Evolutionary conservation across 2,329 filamentous ascomycete species (phyloP).

Genomic region (Diaporthe capsici): DNA sequence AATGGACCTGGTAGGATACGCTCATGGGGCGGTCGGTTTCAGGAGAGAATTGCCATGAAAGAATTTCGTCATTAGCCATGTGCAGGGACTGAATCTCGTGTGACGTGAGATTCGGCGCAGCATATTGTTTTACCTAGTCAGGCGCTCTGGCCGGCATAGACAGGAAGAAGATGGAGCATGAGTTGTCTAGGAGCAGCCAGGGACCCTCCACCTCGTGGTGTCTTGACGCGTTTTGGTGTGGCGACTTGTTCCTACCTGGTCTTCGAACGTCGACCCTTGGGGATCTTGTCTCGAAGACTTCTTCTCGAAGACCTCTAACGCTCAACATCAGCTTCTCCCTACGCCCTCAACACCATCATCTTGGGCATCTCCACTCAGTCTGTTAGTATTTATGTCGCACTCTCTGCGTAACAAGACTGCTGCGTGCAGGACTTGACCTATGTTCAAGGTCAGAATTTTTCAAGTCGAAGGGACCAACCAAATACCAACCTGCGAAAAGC

Average conservation of each 20-base stretch:
- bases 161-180: neutral
- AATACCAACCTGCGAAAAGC: neutral
- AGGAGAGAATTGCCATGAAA: neutral
- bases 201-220: neutral
- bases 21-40: neutral
- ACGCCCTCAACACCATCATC: neutral
- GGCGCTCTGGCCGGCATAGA: neutral
- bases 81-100: neutral
- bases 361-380: neutral
- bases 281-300: neutral
- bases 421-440: neutral
- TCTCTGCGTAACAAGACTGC: neutral
- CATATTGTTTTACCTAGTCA: constrained; percentile 21
- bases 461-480: neutral
- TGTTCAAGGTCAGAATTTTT: neutral
- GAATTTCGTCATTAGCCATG: neutral
- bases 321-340: neutral
- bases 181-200: neutral
- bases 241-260: neutral
- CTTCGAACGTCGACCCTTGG: neutral
- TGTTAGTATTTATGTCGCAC: neutral
- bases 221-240: neutral
- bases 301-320: neutral
- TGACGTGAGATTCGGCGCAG: constrained; percentile 12
- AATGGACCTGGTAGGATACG: neutral